Percentiles rank a stretch among this genome's conserved stretches.
phyloP scores from a whole-genome alignment of 768 basidiomycete species.

The Lentinus brumalis region DNA sequence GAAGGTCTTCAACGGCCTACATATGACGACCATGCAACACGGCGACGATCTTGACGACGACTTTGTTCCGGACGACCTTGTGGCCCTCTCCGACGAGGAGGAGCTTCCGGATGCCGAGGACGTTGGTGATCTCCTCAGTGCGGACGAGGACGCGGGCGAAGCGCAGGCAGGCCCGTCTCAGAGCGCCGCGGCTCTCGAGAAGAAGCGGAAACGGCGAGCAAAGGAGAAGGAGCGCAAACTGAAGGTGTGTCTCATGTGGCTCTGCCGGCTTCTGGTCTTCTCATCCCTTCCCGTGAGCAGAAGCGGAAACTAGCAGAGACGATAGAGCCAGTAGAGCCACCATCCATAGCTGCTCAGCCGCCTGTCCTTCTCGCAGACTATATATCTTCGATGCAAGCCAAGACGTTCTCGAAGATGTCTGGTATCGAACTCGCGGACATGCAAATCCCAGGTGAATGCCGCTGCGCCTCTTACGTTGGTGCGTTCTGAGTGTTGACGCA shows the following conservation, averaged over 20 bases:
- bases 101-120: slow-evolving; percentile 38
- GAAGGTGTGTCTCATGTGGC: slow-evolving; percentile 45
- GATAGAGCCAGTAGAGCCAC: slow-evolving; percentile 36
- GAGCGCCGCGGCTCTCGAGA: slow-evolving; percentile 37
- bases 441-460: slow-evolving; percentile 70
- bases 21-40: slow-evolving; percentile 34
- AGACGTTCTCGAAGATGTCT: slow-evolving; percentile 68
- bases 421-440: slow-evolving; percentile 80
- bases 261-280: not conserved
- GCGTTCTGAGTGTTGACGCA: slow-evolving; percentile 42
- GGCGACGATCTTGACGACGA: slow-evolving; percentile 88
- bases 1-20: slow-evolving; percentile 3
- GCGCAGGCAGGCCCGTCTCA: slow-evolving; percentile 21
- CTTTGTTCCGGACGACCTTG: slow-evolving; percentile 68
- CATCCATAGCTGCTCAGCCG: slow-evolving; percentile 58
- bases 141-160: slow-evolving; percentile 44
- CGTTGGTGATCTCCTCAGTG: slow-evolving; percentile 44
- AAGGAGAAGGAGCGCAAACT: slow-evolving; percentile 73
- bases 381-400: slow-evolving; percentile 65
- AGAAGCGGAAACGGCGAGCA: slow-evolving; percentile 74
- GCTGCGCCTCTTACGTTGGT: slow-evolving; percentile 1
- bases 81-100: slow-evolving; percentile 67
- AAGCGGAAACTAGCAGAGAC: slow-evolving; percentile 63
- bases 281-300: slow-evolving; percentile 38
- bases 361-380: slow-evolving; percentile 63